These are phyloP conservation scores for Artemisia argyi DNA, from an alignment of 129 eudicot genomes.

Conservation along the genomic window DNA sequence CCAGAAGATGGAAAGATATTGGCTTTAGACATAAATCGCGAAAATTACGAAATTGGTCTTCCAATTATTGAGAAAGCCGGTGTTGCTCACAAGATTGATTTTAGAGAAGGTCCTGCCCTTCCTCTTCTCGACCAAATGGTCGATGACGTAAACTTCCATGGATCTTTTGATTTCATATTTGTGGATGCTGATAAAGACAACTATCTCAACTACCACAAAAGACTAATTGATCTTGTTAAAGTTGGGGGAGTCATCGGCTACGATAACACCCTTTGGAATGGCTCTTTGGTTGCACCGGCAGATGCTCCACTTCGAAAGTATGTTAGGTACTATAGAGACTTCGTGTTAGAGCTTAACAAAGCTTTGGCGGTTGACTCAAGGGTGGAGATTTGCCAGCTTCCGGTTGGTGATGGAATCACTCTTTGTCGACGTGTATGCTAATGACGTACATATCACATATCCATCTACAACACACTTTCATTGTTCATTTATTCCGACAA, in stretches of 20 bases:
- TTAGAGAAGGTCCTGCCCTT: slow-evolving; percentile 25
- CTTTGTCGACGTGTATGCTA: slow-evolving; percentile 21
- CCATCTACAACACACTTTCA: too few species aligned
- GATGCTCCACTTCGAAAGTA: slow-evolving; percentile 31
- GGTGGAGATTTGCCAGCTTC: slow-evolving; percentile 30
- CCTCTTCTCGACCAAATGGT: slow-evolving; percentile 30
- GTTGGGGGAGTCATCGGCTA: slow-evolving; percentile 33
- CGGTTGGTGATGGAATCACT: slow-evolving; percentile 33
- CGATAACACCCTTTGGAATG: slow-evolving; percentile 35
- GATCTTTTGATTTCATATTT: slow-evolving; percentile 32
- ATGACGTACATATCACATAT: neutral
- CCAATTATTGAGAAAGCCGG: slow-evolving; percentile 26
- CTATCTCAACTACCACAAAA: slow-evolving; percentile 29
- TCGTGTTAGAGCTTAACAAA: slow-evolving; percentile 31
- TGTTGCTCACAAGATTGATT: slow-evolving; percentile 26
- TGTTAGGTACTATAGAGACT: slow-evolving; percentile 31
- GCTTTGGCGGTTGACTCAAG: slow-evolving; percentile 26
- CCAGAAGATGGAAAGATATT: slow-evolving; percentile 46
- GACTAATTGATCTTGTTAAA: slow-evolving; percentile 28
- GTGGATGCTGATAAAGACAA: slow-evolving; percentile 37
- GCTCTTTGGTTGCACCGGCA: slow-evolving; percentile 28
- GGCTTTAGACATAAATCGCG: slow-evolving; percentile 20
- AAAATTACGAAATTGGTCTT: slow-evolving; percentile 25
- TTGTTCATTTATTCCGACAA: too few species aligned
- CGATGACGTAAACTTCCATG: slow-evolving; percentile 21